phyloP scores from a whole-genome alignment of 352 stramenopile genomes.

The Thalassiosira delicatula region DNA sequence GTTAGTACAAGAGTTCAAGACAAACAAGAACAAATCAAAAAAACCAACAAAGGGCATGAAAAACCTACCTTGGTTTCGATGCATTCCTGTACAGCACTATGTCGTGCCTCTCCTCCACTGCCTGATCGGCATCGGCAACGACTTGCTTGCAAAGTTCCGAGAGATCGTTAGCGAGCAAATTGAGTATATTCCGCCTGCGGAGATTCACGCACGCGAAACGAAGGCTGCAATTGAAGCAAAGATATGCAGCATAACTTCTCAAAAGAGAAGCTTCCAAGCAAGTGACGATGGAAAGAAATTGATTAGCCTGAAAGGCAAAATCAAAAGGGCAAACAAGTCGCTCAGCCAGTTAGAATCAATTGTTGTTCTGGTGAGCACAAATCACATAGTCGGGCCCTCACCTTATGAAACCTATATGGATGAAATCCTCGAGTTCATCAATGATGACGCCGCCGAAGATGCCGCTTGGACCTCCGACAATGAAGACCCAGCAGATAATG shows the following conservation, averaged over 20 bases:
- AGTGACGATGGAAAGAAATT: not conserved
- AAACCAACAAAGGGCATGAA: no score
- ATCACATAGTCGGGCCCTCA: no score
- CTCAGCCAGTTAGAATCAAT: no score
- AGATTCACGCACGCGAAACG: not conserved
- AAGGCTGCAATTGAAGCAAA: not conserved
- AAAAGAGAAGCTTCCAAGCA: not conserved
- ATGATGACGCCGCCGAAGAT: no score
- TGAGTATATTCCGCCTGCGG: not conserved
- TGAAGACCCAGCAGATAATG: no score
- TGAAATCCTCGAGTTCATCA: no score
- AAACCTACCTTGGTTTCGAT: not conserved
- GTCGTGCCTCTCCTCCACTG: not conserved
- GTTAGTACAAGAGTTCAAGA: slow-evolving; percentile 4
- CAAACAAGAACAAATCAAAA: no score
- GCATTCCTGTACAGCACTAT: not conserved
- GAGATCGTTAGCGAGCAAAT: not conserved
- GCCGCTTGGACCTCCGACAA: no score
- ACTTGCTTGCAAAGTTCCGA: not conserved
- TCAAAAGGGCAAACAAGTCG: not conserved
- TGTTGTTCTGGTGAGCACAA: no score
- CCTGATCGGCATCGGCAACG: not conserved
- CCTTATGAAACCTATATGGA: no score
- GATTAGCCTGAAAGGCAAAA: not conserved
- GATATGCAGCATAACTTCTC: not conserved